phyloP scores from a whole-genome alignment of 140 eudicot species.

The Stevia rebaudiana region DNA sequence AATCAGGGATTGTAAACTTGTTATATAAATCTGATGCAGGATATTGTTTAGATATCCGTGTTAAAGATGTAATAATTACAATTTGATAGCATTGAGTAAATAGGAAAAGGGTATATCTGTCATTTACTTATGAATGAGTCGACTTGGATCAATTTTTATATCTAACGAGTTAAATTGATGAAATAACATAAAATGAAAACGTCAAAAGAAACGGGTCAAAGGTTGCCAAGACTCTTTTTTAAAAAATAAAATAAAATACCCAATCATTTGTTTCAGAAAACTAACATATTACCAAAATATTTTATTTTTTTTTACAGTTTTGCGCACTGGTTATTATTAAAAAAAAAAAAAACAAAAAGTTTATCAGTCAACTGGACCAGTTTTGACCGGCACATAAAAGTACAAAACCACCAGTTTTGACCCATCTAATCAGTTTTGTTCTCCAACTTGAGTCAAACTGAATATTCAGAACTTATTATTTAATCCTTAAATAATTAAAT shows the following conservation, averaged over 20 bases:
- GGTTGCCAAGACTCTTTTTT: not conserved
- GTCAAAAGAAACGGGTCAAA: not conserved
- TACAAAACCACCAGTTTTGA: not conserved
- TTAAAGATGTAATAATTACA: not conserved
- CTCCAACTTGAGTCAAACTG: not conserved
- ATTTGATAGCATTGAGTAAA: too few relatives aligned
- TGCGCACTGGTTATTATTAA: too few relatives aligned
- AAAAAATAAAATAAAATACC: not conserved
- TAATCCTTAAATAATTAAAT: not conserved
- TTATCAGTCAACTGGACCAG: not conserved
- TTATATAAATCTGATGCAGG: not conserved
- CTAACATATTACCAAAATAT: not conserved
- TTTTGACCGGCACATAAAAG: not conserved
- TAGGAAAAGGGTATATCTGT: not conserved
- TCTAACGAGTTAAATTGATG: not conserved
- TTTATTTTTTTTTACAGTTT: too few relatives aligned
- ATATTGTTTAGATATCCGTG: not conserved
- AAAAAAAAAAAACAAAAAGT: too few relatives aligned
- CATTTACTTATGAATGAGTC: not conserved
- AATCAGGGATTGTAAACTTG: not conserved
- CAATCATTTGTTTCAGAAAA: not conserved
- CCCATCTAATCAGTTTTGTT: not conserved
- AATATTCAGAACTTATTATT: not conserved
- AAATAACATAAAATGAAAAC: not conserved
- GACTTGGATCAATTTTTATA: not conserved